Percentiles rank a stretch among this genome's conserved stretches.
Evolutionary conservation across 2,329 filamentous ascomycete genomes (phyloP).

Genomic region (Alternaria sp.): DNA sequence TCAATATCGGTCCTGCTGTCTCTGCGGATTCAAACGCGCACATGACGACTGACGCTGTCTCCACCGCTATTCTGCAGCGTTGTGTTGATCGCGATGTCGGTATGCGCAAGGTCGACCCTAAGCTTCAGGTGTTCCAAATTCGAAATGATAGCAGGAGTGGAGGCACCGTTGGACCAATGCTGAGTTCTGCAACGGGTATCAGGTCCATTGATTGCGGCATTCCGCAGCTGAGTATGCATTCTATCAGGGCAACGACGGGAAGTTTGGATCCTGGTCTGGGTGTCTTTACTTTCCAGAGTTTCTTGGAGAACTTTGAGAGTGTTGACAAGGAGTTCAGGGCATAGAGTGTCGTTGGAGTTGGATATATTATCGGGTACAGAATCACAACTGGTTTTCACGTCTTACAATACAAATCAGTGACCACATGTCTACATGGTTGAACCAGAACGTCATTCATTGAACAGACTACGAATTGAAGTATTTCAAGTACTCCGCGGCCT

Average conservation of each 20-base stretch:
- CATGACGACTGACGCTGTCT: conserved; percentile 93
- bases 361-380: neutral
- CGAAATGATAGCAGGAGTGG: conserved; percentile 88
- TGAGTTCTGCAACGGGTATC: conserved; percentile 81
- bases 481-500: neutral
- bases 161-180: conserved; percentile 93
- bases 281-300: conserved; percentile 86
- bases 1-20: conserved; percentile 87
- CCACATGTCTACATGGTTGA: neutral
- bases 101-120: conserved; percentile 54
- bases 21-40: conserved; percentile 87
- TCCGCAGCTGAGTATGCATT: conserved; percentile 93
- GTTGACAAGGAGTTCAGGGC: conserved; percentile 79
- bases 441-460: neutral
- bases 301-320: conserved; percentile 83
- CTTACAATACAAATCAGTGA: neutral
- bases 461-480: conserved; percentile 5
- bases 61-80: conserved; percentile 78
- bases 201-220: conserved; percentile 86
- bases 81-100: conserved; percentile 70
- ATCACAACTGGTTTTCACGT: neutral
- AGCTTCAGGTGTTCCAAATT: conserved; percentile 90
- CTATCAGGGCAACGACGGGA: conserved; percentile 86
- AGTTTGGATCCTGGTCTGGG: conserved; percentile 85
- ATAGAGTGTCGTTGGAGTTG: neutral